Evolutionary conservation across 345 rosid genomes (phyloP), one percentile per base, ranked within the genome.

Genomic region (Turnera subulata): DNA sequence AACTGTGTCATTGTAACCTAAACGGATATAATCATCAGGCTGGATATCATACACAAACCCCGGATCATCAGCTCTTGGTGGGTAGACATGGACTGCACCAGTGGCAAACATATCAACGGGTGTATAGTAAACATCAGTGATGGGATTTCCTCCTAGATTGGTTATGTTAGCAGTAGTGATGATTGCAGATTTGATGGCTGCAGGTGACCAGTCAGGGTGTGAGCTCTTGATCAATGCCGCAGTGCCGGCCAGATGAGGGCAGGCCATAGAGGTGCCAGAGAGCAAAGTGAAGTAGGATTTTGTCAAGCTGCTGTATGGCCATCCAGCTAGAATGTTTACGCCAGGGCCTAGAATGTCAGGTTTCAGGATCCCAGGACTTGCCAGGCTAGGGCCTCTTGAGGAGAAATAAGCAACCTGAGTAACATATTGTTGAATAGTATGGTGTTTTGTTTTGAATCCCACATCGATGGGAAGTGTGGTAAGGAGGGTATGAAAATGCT

Each of bases 211-310:
- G n/a, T 68, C 62, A 18, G 75, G 73, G 42, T 79, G 84, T 15
- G 64, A 23, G 37, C 76, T 62, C 66, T 58, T 84, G 37, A 83
- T 74, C 63, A 86, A 76, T 46, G 84, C 82, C 13, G 77, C 82
- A 11, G 84, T 74, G 46, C 82, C 89, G 16, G 79, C 66, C 16
- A 84, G 78, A 63, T 78, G 79, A 23, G 89, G 84, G 63, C 80
- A 74, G 0, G 89, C 65, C 89, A 84, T 84, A 6, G 89, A 84
- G 51, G 86, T 84, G 62, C 89, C 89, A 40, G 86, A 78, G 1
- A 65, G 46, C 61, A 63, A 11, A 16, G 38, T 26, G 24, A 63
- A 63, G 3, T 12, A 9, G 22, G 59, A 6, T 6, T 8, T 15
- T 8, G 57, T 19, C 18, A 6, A n/a, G 2, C 18, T 47, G 20